phyloP scores from a whole-genome alignment of 345 rosid genomes.

The Eucalyptus cloeziana region DNA sequence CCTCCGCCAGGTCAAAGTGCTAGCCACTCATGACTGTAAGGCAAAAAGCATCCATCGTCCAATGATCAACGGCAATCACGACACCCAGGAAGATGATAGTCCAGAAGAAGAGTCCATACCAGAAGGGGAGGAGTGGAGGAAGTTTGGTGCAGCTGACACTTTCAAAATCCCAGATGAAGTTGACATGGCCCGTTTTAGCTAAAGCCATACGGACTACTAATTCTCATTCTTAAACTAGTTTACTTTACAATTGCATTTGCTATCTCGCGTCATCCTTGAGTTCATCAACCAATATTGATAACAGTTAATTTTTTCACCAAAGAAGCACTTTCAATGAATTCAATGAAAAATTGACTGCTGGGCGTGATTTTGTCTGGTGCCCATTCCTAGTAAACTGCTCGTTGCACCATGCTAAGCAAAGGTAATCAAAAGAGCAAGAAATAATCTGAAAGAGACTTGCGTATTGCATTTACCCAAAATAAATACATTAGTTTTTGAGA shows the following conservation, averaged over 20 bases:
- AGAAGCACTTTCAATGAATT: not conserved
- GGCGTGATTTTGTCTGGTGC: not conserved
- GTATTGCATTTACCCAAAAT: not conserved
- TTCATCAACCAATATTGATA: not conserved
- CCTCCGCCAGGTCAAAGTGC: slow-evolving; percentile 51
- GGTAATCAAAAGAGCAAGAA: not conserved
- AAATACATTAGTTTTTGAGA: not conserved
- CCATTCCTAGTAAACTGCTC: not conserved
- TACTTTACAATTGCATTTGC: not conserved
- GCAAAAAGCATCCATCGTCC: slow-evolving; percentile 13
- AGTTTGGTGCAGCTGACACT: slow-evolving; percentile 36
- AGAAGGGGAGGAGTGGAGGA: slow-evolving; percentile 9
- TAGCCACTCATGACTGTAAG: slow-evolving; percentile 36
- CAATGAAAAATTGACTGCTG: not conserved
- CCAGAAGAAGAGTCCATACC: not conserved
- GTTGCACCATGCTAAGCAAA: not conserved
- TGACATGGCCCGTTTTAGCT: not conserved
- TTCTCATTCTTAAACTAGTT: not conserved
- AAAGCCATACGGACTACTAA: not conserved
- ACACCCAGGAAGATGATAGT: not conserved
- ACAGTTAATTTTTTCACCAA: not conserved
- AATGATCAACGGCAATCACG: not conserved
- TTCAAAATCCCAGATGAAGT: slow-evolving; percentile 24
- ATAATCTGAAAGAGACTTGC: not conserved
- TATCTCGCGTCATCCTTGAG: not conserved